Evolutionary conservation across 345 rosid genomes (phyloP).

Genomic region (Populus ilicifolia): DNA sequence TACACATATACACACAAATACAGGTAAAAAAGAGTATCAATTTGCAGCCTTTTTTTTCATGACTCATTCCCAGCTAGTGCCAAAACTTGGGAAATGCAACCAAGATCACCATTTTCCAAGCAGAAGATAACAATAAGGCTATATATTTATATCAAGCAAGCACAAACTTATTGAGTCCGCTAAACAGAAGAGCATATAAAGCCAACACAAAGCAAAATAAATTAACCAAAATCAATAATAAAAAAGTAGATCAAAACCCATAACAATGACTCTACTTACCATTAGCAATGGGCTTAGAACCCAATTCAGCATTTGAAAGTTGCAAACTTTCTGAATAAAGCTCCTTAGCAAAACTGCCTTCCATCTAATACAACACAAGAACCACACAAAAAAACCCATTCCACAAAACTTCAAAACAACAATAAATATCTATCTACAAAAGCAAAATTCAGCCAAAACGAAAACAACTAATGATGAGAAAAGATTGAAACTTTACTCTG

Average conservation of each 20-base stretch:
- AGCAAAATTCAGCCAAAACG: neutral
- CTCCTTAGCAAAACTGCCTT: conserved; percentile 43
- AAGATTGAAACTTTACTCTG: neutral
- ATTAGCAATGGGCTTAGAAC: neutral
- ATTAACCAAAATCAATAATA: neutral
- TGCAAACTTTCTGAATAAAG: conserved; percentile 48
- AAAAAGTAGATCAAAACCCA: neutral
- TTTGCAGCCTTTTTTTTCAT: neutral
- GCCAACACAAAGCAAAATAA: neutral
- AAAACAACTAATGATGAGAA: neutral
- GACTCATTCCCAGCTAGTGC: neutral
- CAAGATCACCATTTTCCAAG: neutral
- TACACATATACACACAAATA: neutral
- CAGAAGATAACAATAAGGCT: neutral
- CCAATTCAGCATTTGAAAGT: conserved; percentile 26
- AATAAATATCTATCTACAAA: neutral
- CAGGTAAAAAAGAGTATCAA: neutral
- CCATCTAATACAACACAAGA: conserved; percentile 29
- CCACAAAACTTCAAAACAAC: neutral
- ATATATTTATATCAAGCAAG: neutral
- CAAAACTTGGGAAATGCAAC: neutral
- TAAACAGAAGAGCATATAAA: neutral
- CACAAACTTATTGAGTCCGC: neutral
- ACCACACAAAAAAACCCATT: neutral
- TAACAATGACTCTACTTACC: conserved; percentile 3